Base-by-base conservation (phyloP, 495 filamentous ascomycete genomes). In the Extremus antarcticus region DNA sequence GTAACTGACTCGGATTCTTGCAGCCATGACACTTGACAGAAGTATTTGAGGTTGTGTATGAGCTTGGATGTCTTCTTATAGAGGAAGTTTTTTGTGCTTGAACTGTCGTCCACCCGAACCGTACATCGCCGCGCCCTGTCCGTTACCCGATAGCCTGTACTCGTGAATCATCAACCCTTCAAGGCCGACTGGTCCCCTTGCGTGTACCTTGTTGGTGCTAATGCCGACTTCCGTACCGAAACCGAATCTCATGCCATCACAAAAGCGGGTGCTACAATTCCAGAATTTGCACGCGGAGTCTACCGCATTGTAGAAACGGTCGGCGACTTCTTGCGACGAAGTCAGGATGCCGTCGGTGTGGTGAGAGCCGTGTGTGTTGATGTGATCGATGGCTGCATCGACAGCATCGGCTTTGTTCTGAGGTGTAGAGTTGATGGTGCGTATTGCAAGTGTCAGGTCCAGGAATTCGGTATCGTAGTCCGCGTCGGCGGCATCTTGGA, bases 221-320 rank as follows among this genome's bases (percentile, higher is more conserved):
- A 98, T 95, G 39, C 92, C 92, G 1, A 98, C 92, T 69, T 99
- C 92, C 0, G 92, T 96, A 29, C 92, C 92, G 72, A 99, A 97
- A 1, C 92, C 92, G 68, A 88, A 99, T 25, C 92, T 78, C 84
- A 94, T 95, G 2, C 92, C 92, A 65, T 99, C 92, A 2, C 91
- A 89, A 70, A 99, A 92, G 20, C 92, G 78, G 11, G 88, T 92
- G 17, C 88, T 94, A 17, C 90, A 86, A 66, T 99, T 99, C 89
- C 90, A 95, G 75, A 90, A 99, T 13, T 94, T 90, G 43, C 90
- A 90, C 0, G 90, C 84, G 32, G 88, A 90, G 72, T 97, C 92
- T 29, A 97, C 78, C 54, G 80, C 76, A 10, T 76, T 75, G 81
- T 90, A 88, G 71, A 97, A 99, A 32, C 70, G 70, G 51, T 88